phyloP scores from a whole-genome alignment of 257 asterid genomes.

The Datura wrightii region DNA sequence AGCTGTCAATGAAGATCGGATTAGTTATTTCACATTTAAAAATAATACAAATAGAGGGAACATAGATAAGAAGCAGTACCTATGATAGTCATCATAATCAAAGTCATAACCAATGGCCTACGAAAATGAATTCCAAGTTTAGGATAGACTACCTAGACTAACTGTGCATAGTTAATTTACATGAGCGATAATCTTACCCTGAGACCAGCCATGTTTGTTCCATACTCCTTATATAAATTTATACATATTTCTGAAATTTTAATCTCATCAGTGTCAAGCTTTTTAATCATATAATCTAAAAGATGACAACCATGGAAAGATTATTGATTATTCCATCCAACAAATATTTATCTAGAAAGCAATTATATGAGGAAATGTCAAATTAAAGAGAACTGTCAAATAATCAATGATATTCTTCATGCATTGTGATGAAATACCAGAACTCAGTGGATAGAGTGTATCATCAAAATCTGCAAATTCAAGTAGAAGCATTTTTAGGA shows the following conservation, averaged over 20 bases:
- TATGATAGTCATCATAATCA: slow-evolving; percentile 84
- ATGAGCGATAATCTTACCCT: slow-evolving; percentile 47
- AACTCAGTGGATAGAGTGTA: slow-evolving; percentile 82
- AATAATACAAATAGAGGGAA: slow-evolving; percentile 8
- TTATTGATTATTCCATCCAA: background rate
- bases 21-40: background rate
- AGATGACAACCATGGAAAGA: slow-evolving; percentile 28
- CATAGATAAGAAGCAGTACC: slow-evolving; percentile 46
- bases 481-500: background rate
- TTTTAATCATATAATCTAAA: slow-evolving; percentile 75
- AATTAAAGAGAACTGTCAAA: background rate
- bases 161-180: background rate
- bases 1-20: slow-evolving; percentile 45
- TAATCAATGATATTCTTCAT: slow-evolving; percentile 80
- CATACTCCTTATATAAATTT: slow-evolving; percentile 79
- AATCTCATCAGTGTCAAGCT: slow-evolving; percentile 67
- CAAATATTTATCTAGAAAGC: background rate
- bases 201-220: slow-evolving; percentile 97
- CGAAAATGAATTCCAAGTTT: slow-evolving; percentile 22
- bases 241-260: slow-evolving; percentile 69
- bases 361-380: background rate
- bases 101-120: slow-evolving; percentile 81
- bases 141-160: background rate
- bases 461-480: slow-evolving; percentile 84
- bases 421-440: slow-evolving; percentile 74